Percentiles rank a stretch among this genome's conserved stretches.
phyloP scores from a whole-genome alignment of 2,329 filamentous ascomycete genomes.

The Aspergillus unguis region DNA sequence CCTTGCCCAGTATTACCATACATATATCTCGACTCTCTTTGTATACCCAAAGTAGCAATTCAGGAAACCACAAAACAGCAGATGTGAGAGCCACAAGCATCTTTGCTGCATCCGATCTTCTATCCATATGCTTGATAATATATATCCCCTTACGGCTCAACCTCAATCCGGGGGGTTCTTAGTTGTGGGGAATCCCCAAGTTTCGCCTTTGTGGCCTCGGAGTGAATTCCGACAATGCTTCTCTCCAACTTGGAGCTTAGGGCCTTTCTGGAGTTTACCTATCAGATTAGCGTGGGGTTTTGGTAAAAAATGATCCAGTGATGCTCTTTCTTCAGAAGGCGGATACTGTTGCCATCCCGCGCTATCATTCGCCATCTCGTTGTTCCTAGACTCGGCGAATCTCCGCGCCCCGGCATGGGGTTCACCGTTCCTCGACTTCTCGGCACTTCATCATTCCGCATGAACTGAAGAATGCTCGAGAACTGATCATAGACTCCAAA shows the following conservation, averaged over 20 bases:
- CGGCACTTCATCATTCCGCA: neutral
- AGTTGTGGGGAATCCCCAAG: neutral
- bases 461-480: neutral
- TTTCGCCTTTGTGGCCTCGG: neutral
- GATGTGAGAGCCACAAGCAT: too few species aligned
- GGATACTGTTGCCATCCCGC: neutral
- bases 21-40: too few species aligned
- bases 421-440: neutral
- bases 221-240: slow-evolving; percentile 1
- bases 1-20: too few species aligned
- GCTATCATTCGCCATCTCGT: slow-evolving; percentile 4
- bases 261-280: neutral
- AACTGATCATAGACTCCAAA: neutral
- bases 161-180: neutral
- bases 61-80: too few species aligned
- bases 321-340: too few species aligned
- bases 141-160: too few species aligned
- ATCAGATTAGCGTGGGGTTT: slow-evolving; percentile 3
- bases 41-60: too few species aligned
- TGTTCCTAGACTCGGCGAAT: slow-evolving; percentile 5
- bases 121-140: too few species aligned
- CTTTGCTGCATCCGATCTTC: too few species aligned
- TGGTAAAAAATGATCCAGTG: neutral
- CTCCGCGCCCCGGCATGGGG: neutral
- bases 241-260: neutral